phyloP scores from a whole-genome alignment of 129 eudicot genomes.

The Flaveria brownii region DNA sequence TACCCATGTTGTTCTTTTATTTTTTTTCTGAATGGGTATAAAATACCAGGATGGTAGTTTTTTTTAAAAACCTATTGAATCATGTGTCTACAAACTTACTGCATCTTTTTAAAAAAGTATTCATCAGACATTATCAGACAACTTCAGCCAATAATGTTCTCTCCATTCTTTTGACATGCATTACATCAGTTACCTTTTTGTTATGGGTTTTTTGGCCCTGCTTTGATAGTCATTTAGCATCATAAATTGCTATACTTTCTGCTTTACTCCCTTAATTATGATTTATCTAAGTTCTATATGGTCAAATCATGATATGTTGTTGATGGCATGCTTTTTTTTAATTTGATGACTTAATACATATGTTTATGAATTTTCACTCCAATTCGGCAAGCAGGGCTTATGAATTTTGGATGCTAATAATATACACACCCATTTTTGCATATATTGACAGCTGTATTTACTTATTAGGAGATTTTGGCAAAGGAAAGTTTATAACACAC shows the following conservation, averaged over 20 bases:
- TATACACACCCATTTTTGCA: background rate
- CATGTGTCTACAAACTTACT: background rate
- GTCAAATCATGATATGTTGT: background rate
- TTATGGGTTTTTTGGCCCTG: background rate
- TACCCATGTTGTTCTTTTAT: too few species aligned
- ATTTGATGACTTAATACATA: background rate
- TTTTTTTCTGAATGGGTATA: background rate
- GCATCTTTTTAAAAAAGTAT: background rate
- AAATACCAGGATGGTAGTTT: background rate
- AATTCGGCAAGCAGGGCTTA: background rate
- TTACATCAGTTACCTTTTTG: background rate
- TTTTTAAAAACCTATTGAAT: background rate
- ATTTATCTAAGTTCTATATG: background rate
- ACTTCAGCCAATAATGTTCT: background rate
- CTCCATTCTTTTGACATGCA: background rate
- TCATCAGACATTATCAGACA: background rate
- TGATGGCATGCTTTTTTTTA: background rate
- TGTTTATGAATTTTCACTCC: background rate
- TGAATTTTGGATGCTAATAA: background rate
- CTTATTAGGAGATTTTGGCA: background rate
- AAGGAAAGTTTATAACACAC: background rate
- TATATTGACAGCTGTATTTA: background rate
- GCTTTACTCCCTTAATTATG: background rate
- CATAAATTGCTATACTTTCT: background rate
- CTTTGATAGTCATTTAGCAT: background rate